Evolutionary conservation across 495 filamentous ascomycete genomes (phyloP).

Genomic region (Annulohypoxylon bovei): DNA sequence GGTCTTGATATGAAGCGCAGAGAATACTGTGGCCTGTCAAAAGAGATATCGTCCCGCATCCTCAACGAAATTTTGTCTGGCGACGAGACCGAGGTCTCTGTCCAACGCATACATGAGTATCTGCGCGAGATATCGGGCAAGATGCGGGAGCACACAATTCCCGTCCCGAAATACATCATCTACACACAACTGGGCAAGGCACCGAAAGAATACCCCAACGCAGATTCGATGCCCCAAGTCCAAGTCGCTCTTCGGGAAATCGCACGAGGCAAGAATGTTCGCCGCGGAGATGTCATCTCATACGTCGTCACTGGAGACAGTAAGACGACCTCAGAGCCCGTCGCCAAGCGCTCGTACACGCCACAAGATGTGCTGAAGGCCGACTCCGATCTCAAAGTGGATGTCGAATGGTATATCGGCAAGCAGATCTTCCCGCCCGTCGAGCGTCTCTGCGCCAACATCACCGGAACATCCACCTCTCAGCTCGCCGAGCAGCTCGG

Average conservation of each 20-base stretch:
- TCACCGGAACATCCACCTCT: conserved; percentile 86
- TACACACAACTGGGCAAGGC: conserved; percentile 96
- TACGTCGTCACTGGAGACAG: conserved; percentile 90
- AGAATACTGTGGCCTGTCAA: conserved; percentile 94
- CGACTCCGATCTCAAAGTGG: conserved; percentile 77
- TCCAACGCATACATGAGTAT: conserved; percentile 91
- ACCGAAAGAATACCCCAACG: conserved; percentile 92
- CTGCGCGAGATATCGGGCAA: conserved; percentile 80
- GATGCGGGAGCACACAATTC: conserved; percentile 81
- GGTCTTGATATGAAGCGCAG: conserved; percentile 96
- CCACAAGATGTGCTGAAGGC: conserved; percentile 84
- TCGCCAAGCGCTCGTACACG: conserved; percentile 87
- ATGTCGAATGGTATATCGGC: conserved; percentile 95
- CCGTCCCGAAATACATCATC: conserved; percentile 90
- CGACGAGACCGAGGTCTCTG: conserved; percentile 87
- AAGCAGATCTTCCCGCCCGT: conserved; percentile 99
- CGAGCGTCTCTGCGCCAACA: conserved; percentile 96
- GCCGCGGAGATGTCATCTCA: conserved; percentile 93
- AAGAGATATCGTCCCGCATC: conserved; percentile 86
- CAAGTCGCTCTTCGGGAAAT: conserved; percentile 92
- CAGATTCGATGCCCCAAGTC: conserved; percentile 94
- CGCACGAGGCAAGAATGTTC: conserved; percentile 83
- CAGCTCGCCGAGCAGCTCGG: conserved; percentile 93
- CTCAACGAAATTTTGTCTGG: conserved; percentile 93
- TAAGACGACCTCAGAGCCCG: conserved; percentile 72